Base-by-base conservation (phyloP, 2,329 filamentous ascomycete genomes). In the Claviceps monticola region DNA sequence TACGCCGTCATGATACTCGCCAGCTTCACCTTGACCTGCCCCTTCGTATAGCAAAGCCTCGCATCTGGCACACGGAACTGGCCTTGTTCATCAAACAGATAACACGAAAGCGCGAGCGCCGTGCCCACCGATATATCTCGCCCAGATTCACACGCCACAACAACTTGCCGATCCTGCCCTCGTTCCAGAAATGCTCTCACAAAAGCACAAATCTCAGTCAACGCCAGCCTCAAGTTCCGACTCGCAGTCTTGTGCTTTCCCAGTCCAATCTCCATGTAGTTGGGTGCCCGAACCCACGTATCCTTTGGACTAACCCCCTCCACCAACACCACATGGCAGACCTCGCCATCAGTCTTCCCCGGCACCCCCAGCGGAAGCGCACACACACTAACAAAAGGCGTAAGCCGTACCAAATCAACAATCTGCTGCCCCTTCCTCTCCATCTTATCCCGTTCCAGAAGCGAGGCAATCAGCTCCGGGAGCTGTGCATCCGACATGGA, bases 1-100 rank as follows among this genome's bases (percentile, higher is more conserved):
- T 84, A 83, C 0, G 79, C 80, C 5, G 82, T 84, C 66, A 91
- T 87, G 59, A 97, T 86, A 73, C 83, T 85, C n/a, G 85, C 84
- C 36, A 97, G 73, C 50, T 83, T 78, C 58, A 82, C 79, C 59
- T 86, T 84, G 62, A 97, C 89, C 48, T 84, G 73, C 8, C 75
- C 73, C 68, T 98, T 97, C 63, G 81, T 83, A 47, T 91, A 70
- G 7, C 57, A 59, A 4, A 60, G 58, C 4, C 56, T 54, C 7
- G 59, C 53, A 6, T 56, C 56, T 6, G 58, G 57, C 2, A 57
- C 43, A 21, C 64, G 61, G 41, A 63, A 60, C 39, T 59, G 69
- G 59, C 86, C 88, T 2, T 79, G 62, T 7, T 84, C 78, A 56
- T 84, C 74, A 57, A 84, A 84, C 56, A 84, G 82, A 23, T 83